Percentiles rank a stretch among this genome's conserved stretches.
phyloP scores from a whole-genome alignment of 192 early-diverging fungal genomes.

The Umbelopsis isabellina region DNA sequence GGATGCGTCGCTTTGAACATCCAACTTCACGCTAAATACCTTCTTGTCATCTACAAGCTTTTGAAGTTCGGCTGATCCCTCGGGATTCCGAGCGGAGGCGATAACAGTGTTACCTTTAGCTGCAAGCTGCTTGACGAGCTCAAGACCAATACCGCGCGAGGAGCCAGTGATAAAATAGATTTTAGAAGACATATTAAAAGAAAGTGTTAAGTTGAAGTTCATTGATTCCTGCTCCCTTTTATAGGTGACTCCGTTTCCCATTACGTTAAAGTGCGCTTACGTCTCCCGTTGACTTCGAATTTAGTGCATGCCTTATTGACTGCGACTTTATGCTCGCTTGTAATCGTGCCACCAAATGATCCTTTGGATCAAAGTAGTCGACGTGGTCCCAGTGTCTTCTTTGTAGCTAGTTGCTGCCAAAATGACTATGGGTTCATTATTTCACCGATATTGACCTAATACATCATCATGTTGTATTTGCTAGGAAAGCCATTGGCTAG shows the following conservation, averaged over 20 bases:
- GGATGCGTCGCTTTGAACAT: slow-evolving; percentile 5
- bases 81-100: slow-evolving; percentile 26
- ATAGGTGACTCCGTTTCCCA: background rate
- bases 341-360: too few species aligned
- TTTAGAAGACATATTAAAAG: background rate
- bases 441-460: too few species aligned
- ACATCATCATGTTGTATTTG: too few species aligned
- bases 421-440: too few species aligned
- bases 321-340: too few species aligned
- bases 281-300: background rate
- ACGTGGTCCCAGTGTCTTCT: too few species aligned
- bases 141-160: slow-evolving; percentile 37
- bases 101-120: slow-evolving; percentile 27
- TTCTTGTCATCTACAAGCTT: slow-evolving; percentile 29
- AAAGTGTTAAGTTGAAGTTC: background rate
- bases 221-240: background rate
- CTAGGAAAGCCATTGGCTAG: too few species aligned
- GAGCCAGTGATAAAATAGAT: slow-evolving; percentile 35
- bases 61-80: slow-evolving; percentile 14
- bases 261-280: background rate
- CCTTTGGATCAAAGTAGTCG: too few species aligned
- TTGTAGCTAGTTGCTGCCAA: too few species aligned
- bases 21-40: slow-evolving; percentile 32
- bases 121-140: slow-evolving; percentile 34
- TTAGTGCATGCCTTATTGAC: too few species aligned